phyloP scores from a whole-genome alignment of 2,329 filamentous ascomycete genomes.

The Teratosphaeria viscida region DNA sequence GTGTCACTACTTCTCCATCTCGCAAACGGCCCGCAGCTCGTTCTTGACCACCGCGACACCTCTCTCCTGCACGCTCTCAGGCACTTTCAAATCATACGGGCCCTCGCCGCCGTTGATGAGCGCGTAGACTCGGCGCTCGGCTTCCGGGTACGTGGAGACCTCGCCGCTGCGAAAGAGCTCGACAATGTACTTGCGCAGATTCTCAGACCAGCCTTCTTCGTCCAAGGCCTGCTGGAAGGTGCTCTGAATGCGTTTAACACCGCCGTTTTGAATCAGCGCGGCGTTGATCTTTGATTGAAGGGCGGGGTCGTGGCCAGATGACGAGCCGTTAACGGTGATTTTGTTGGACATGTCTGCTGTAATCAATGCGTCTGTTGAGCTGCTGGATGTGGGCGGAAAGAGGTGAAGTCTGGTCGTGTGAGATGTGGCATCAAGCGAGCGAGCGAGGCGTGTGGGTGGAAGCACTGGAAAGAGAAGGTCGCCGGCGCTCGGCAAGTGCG shows the following conservation, averaged over 20 bases:
- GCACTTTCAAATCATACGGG: conserved; percentile 18
- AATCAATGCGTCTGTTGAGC: background rate
- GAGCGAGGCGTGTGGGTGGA: background rate
- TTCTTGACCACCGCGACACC: conserved; percentile 42
- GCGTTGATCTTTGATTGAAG: conserved; percentile 33
- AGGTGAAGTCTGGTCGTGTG: background rate
- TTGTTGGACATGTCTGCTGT: conserved; percentile 6
- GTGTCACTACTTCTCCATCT: conserved; percentile 27
- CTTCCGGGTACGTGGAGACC: conserved; percentile 46
- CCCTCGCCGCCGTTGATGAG: conserved; percentile 17
- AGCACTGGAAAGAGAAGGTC: background rate
- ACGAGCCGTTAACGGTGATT: conserved; percentile 32
- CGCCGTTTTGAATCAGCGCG: conserved; percentile 37
- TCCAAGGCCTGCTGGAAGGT: conserved; percentile 46
- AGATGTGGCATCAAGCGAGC: background rate
- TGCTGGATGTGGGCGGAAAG: background rate
- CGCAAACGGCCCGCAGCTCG: conserved; percentile 39
- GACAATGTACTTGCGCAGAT: conserved; percentile 44
- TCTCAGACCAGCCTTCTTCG: conserved; percentile 48
- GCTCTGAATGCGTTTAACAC: conserved; percentile 46
- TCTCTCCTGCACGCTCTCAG: conserved; percentile 37
- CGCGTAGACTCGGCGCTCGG: conserved; percentile 43
- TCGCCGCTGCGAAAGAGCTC: conserved; percentile 48
- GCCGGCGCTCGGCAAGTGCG: background rate
- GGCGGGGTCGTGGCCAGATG: conserved; percentile 27